Conservation (phyloP, 2,329 filamentous ascomycete genomes). For the Tolypocladium cylindrosporum region DNA sequence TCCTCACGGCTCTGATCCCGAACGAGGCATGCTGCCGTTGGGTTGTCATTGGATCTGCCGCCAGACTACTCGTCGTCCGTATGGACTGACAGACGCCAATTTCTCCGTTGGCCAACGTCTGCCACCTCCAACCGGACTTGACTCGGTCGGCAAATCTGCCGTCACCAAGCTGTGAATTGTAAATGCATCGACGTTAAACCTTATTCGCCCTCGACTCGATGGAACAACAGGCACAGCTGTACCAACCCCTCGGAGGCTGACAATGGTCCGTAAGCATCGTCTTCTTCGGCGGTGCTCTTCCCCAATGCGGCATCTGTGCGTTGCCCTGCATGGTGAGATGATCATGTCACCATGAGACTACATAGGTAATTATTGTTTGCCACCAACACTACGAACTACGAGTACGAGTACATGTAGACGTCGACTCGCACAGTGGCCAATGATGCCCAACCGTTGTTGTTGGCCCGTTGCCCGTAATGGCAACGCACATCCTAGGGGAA, state of each 20-base stretch:
- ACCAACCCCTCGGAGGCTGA: neutral
- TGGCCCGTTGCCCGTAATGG: neutral
- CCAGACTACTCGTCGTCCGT: neutral
- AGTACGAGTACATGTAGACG: neutral
- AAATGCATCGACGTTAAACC: neutral
- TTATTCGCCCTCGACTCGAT: neutral
- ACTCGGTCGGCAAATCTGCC: neutral
- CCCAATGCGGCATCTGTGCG: neutral
- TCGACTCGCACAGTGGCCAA: neutral
- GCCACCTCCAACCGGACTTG: neutral
- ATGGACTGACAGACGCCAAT: neutral
- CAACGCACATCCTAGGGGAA: neutral
- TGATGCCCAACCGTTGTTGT: neutral
- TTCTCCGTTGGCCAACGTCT: neutral
- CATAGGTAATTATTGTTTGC: neutral
- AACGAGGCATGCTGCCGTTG: neutral
- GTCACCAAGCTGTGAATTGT: neutral
- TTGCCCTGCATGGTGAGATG: neutral
- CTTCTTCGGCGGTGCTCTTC: neutral
- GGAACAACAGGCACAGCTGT: neutral
- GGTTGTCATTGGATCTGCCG: neutral
- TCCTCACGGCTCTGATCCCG: neutral
- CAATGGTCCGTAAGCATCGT: neutral
- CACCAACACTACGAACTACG: neutral
- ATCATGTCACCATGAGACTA: neutral